Base-by-base conservation (phyloP, 331 rosid species). In the Erythrophleum ivorense region DNA sequence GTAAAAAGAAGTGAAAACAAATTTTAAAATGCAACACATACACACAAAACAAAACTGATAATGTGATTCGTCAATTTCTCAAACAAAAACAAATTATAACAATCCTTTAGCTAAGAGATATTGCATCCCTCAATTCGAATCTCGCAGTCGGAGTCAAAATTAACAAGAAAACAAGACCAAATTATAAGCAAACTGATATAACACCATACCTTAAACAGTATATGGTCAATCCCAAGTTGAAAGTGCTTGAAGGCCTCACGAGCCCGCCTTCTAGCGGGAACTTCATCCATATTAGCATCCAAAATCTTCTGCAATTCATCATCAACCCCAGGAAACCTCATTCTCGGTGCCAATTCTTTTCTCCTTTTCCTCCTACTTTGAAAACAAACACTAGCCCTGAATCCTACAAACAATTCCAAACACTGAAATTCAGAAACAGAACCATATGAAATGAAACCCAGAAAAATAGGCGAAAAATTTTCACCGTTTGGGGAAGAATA, bases 221-320 rank as follows among this genome's bases (percentile, higher is more conserved):
- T 87, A 67, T 95, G 97, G 75, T 95, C 97, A 81, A 95, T 85
- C 13, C 85, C 83, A 78, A 91, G 94, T 73, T 95, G 98, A 84
- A 87, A 82, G 14, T 85, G 87, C 88, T 90, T 95, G 78, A 95
- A 86, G 62, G 97, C 92, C 77, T 93, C 95, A 71, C 98, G 94
- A 68, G 93, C 97, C 21, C 89, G 83, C 76, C 92, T 89, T 88
- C 98, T 90, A 64, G 95, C 88, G 4, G 85, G 82, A 1, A 84
- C 98, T 81, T 88, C 84, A 69, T 92, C 97, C 97, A 90, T 91
- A 1, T 88, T 84, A 38, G 93, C 80, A 57, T 85, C 87, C 73
- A 90, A 71, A 81, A 93, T 81, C 90, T 78, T 90, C 83, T 85
- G 92, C 88, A 91, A 79, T 43, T 91, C 84, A 15, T 68, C 85